A percentile compares a stretch with the other conserved stretches of the same genome.
phyloP scores from a whole-genome alignment of 768 basidiomycete genomes.

The Boletus coccyginus region DNA sequence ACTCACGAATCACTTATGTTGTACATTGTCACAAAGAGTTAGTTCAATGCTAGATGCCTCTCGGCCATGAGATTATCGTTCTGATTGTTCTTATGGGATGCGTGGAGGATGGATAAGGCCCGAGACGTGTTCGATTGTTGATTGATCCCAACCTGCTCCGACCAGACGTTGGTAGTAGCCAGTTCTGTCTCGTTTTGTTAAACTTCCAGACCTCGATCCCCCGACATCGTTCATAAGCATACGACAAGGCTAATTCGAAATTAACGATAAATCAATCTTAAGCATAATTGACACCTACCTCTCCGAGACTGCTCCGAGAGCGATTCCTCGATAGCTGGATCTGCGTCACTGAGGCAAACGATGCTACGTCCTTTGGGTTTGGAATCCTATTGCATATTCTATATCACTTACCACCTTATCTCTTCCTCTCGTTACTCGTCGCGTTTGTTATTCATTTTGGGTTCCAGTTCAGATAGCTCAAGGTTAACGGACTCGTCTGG shows the following conservation, averaged over 20 bases:
- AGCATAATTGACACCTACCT: constrained; percentile 27
- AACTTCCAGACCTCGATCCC: constrained; percentile 62
- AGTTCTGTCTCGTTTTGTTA: constrained; percentile 72
- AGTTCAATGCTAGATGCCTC: constrained; percentile 2
- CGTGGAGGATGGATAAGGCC: constrained; percentile 11
- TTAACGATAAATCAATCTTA: neutral
- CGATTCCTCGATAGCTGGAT: constrained; percentile 34
- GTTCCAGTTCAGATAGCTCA: neutral
- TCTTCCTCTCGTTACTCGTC: neutral
- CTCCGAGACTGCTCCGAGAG: constrained; percentile 37
- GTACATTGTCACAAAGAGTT: constrained; percentile 1
- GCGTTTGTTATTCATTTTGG: constrained; percentile 10
- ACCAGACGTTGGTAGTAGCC: constrained; percentile 67
- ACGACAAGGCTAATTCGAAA: constrained; percentile 35
- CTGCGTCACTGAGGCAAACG: constrained; percentile 12
- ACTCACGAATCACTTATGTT: constrained; percentile 1
- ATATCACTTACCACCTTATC: constrained; percentile 2
- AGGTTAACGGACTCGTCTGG: neutral
- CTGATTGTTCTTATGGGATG: neutral
- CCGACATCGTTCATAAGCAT: constrained; percentile 54
- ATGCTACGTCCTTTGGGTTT: constrained; percentile 8
- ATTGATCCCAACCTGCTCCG: constrained; percentile 28
- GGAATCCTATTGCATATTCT: neutral
- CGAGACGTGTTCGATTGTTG: constrained; percentile 4
- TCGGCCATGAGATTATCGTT: neutral